Evolutionary conservation across 2,329 filamentous ascomycete species (phyloP).

Genomic region (Plectosphaerella plurivora): DNA sequence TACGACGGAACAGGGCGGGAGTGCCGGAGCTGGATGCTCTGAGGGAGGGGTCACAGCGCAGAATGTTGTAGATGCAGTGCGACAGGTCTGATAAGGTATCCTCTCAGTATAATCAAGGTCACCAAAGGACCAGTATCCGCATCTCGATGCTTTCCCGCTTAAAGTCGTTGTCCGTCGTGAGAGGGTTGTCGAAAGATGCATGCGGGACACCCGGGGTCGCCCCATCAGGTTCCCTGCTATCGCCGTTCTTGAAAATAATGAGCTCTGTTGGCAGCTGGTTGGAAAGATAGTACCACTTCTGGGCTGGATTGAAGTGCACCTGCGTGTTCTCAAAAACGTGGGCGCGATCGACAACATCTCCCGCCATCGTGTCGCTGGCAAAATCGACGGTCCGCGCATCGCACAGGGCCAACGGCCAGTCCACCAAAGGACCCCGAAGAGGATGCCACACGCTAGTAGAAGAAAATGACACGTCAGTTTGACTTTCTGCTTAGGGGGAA

Average conservation of each 20-base stretch:
- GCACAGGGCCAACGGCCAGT: conserved; percentile 16
- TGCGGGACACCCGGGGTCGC: conserved; percentile 3
- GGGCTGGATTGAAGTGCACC: conserved; percentile 11
- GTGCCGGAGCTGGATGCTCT: too few species aligned
- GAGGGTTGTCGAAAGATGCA: conserved; percentile 5
- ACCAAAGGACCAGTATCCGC: conserved; percentile 2
- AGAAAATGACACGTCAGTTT: conserved; percentile 15
- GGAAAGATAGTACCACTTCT: conserved; percentile 14
- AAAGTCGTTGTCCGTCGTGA: neutral
- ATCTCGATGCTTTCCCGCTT: conserved; percentile 5
- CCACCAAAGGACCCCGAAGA: conserved; percentile 12
- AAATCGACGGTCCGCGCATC: conserved; percentile 14
- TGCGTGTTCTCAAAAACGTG: conserved; percentile 16
- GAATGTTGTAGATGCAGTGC: too few species aligned
- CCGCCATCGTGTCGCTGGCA: conserved; percentile 13
- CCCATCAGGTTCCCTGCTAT: neutral
- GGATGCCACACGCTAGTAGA: conserved; percentile 15
- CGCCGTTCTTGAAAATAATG: conserved; percentile 13
- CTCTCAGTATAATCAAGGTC: neutral
- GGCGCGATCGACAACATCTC: conserved; percentile 14
- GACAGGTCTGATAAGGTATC: too few species aligned
- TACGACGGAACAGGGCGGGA: too few species aligned
- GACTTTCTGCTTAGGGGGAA: neutral
- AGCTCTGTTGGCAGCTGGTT: conserved; percentile 13
- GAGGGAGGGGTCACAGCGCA: too few species aligned